Evolutionary conservation across 2,329 filamentous ascomycete species (phyloP).

Genomic region (Cladophialophora chaetospira): DNA sequence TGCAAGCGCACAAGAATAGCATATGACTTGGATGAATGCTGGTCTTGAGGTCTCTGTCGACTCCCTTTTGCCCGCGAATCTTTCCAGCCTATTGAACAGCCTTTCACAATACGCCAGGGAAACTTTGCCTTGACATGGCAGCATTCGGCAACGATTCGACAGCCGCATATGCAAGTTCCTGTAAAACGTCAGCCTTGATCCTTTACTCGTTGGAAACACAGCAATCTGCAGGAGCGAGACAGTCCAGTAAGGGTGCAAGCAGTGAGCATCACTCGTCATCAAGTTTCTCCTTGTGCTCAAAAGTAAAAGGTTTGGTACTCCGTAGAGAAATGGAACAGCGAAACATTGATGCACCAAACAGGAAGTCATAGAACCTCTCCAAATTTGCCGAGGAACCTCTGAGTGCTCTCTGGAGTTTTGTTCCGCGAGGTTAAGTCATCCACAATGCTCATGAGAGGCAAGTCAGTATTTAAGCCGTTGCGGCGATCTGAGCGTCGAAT

Average conservation of each 20-base stretch:
- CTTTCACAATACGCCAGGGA: not conserved
- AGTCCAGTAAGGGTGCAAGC: not conserved
- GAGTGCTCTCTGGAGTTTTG: not conserved
- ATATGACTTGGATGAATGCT: no score
- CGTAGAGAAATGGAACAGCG: no score
- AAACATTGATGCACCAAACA: not conserved
- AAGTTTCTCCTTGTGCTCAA: no score
- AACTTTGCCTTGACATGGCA: constrained; percentile 1
- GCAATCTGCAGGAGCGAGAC: not conserved
- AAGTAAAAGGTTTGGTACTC: no score
- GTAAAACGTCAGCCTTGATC: not conserved
- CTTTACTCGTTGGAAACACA: not conserved
- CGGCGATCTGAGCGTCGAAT: not conserved
- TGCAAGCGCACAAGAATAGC: no score
- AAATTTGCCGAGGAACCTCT: not conserved
- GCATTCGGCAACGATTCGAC: not conserved
- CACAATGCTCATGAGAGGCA: not conserved
- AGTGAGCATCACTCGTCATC: not conserved
- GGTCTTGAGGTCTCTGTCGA: no score
- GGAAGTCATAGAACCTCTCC: not conserved
- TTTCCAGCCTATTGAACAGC: not conserved
- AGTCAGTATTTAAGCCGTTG: not conserved
- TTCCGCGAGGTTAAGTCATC: not conserved
- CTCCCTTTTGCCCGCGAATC: no score
- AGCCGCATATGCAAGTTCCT: not conserved